These are phyloP conservation scores for Nidularia sp. DNA, from an alignment of 768 basidiomycete species.

Conservation along the genomic window DNA sequence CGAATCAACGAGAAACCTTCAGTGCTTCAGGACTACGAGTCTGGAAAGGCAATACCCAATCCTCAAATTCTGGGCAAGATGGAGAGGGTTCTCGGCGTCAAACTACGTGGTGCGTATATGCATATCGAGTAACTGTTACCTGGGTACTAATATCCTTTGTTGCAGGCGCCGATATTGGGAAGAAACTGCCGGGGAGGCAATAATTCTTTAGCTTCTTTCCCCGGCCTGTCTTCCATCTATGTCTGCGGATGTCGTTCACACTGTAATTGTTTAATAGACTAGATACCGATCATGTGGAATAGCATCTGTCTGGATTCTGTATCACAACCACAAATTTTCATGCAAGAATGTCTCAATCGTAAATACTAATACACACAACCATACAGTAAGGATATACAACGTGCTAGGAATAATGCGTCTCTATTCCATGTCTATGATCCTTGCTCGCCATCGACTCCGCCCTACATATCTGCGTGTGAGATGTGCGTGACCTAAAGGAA, in stretches of 20 bases:
- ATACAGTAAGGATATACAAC: no score
- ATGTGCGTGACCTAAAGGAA: background rate
- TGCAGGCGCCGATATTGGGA: constrained; percentile 76
- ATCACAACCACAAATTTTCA: no score
- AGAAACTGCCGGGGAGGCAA: constrained; percentile 81
- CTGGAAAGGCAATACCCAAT: constrained; percentile 83
- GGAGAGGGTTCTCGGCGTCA: constrained; percentile 81
- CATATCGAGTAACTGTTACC: background rate
- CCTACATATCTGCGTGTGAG: background rate
- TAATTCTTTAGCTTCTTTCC: constrained; percentile 36
- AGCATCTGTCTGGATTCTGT: background rate
- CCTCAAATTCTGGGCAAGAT: constrained; percentile 85
- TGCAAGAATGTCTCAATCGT: no score
- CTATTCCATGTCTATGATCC: no score
- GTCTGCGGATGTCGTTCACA: background rate
- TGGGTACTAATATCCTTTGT: constrained; percentile 5
- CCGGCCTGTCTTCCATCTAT: constrained; percentile 7
- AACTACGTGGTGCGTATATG: constrained; percentile 72
- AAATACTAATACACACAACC: no score
- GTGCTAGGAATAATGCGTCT: no score
- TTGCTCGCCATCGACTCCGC: background rate
- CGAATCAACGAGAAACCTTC: constrained; percentile 94
- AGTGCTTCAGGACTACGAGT: constrained; percentile 85
- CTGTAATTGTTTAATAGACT: constrained; percentile 6
- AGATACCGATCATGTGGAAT: background rate